phyloP scores from a whole-genome alignment of 176 grass and related monocot species.

The Juncus inflexus region DNA sequence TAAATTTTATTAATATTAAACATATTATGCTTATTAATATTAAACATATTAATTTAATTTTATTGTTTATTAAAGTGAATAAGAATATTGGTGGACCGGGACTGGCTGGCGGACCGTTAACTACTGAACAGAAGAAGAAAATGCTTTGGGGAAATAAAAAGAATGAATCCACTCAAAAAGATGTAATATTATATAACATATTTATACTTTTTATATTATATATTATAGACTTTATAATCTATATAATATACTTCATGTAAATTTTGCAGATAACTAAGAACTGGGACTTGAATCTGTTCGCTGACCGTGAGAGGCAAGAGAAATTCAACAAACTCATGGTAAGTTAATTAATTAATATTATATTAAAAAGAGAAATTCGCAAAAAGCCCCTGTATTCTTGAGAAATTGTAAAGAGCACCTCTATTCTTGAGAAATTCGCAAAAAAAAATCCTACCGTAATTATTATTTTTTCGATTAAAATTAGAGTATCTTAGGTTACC shows the following conservation, averaged over 20 bases:
- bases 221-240: background rate
- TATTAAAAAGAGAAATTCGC: too few species aligned
- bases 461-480: too few species aligned
- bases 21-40: background rate
- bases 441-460: too few species aligned
- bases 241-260: conserved; percentile 10
- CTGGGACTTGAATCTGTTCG: conserved; percentile 80
- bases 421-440: too few species aligned
- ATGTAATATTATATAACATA: conserved; percentile 39
- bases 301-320: conserved; percentile 82
- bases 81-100: conserved; percentile 67
- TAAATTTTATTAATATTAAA: background rate
- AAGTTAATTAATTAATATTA: conserved; percentile 25
- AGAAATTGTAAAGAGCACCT: too few species aligned
- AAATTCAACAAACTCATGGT: conserved; percentile 99
- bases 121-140: conserved; percentile 88
- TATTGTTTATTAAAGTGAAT: conserved; percentile 53
- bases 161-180: conserved; percentile 43
- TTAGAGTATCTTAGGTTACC: too few species aligned
- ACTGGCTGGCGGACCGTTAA: conserved; percentile 47
- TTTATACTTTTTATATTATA: background rate
- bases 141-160: conserved; percentile 97
- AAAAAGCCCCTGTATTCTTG: too few species aligned
- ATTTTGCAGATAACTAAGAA: conserved; percentile 46
- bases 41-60: background rate